phyloP scores from a whole-genome alignment of 495 filamentous ascomycete genomes.

The Aspergillus kassunensis region DNA sequence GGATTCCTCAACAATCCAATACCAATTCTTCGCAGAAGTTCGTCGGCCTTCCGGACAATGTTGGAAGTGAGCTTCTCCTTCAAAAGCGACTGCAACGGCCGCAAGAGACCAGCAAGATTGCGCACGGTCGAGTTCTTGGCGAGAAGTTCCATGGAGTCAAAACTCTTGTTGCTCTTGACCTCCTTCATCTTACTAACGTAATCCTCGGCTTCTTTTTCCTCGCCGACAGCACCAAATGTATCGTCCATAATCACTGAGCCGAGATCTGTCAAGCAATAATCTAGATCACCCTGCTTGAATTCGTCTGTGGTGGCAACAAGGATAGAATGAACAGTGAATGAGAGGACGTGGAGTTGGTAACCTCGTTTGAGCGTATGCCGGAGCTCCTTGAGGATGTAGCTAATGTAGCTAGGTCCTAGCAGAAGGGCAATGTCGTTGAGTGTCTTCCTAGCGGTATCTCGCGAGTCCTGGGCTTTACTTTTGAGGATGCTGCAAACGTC shows the following conservation, averaged over 20 bases:
- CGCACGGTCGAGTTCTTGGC: constrained; percentile 71
- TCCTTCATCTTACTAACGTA: constrained; percentile 96
- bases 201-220: constrained; percentile 95
- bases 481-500: constrained; percentile 91
- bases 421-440: constrained; percentile 75
- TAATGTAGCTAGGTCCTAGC: constrained; percentile 76
- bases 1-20: constrained; percentile 78
- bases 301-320: constrained; percentile 69
- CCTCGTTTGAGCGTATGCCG: constrained; percentile 74
- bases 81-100: constrained; percentile 71
- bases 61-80: constrained; percentile 75
- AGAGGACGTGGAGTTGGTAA: constrained; percentile 92
- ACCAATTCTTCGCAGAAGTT: constrained; percentile 77
- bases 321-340: constrained; percentile 91
- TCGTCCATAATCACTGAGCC: constrained; percentile 92
- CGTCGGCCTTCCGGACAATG: constrained; percentile 83
- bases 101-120: constrained; percentile 68
- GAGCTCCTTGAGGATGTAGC: constrained; percentile 90
- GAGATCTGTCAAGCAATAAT: constrained; percentile 79
- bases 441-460: constrained; percentile 86
- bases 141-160: constrained; percentile 93
- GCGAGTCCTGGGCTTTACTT: constrained; percentile 80
- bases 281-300: constrained; percentile 76
- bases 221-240: constrained; percentile 90
- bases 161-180: constrained; percentile 95